Evolutionary conservation across 495 filamentous ascomycete species (phyloP), one percentile per base, ranked within the genome.

Genomic region (Terfezia boudieri): DNA sequence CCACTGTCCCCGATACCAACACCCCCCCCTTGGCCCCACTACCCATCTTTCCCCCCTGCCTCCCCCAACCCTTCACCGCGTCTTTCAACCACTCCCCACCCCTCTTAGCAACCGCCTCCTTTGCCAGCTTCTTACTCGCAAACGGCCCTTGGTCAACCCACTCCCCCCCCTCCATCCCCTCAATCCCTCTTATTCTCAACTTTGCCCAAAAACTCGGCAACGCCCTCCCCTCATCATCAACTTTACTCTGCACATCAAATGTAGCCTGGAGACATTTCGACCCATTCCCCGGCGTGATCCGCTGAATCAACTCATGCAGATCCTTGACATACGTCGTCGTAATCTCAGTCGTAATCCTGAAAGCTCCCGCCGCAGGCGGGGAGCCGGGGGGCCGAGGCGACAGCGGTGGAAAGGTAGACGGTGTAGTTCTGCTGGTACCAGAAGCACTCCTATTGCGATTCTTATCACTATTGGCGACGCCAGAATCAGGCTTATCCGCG

Each of bases 321-420:
- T 64, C 62, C 38, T 64, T 64, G 46, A 61, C 59, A 57, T 64
- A 37, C 4, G 58, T 61, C 37, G 62, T 64, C 3, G 62, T 64
- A 16, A 64, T 64, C 54, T 58, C 61, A 35, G 61, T 64, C 11
- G 62, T 58, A 36, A 64, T 36, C 14, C 55, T 35, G 50, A 1
- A 32, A 5, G 26, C 26, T 32, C 26, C 26, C 26, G 26, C 26
- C 26, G 20, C 20, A 2, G 63, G 36, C 9, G 61, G 61, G 38
- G 61, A 52, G 43, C 46, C 54, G 36, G 41, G 54, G 4, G 14
- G 12, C 4, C 41, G 12, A 14, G 41, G 41, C 4, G 41, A 46
- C 14, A 46, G 17, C 17, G 41, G 41, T 20, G 41, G 41, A 46
- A 20, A 46, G 41, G 3, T 46, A 5, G 41, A 14, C 41, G 14